Evolutionary conservation across 1,284 basidiomycete species (phyloP), one percentile per base, ranked within the genome.

Genomic region (Cryptococcus maquisensis): DNA sequence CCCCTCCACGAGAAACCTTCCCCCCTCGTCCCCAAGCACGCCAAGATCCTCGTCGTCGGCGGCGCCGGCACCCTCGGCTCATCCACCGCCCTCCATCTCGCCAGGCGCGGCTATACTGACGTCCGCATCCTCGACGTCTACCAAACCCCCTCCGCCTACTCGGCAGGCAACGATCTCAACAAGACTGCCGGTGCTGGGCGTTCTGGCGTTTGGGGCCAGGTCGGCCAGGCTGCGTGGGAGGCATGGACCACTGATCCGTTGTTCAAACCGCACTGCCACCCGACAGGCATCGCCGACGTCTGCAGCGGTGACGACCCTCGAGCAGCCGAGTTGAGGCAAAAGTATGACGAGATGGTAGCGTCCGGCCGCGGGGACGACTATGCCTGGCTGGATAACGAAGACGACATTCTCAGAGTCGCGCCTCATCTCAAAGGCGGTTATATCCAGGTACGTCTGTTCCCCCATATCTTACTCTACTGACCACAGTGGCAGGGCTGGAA

Each of bases 101-200:
- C 65, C 9, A 58, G 71, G 3, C 44, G 56, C 24, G 73, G 73
- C 9, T 75, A 73, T 59, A 66, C 52, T 32, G 59, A 75, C 55
- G 55, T 76, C 16, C 61, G 56, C 2, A 40, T 74, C 15, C 56
- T 74, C 35, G 75, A 76, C 55, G 49, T 54, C 4, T 74, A 66
- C 43, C 60, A 55, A 18, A 61, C 64, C 37, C 73, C 75, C 2
- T 65, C 62, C 21, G 48, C 57, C 9, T 62, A 71, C 26, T 65
- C 68, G 0, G 74, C 73, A 2, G 73, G 72, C 0, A 64, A 67
- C 49, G 72, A 75, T 55, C 43, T 73, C 35, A 76, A 76, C 61
- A 76, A 75, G 21, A 26, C 26, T 24, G 26, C 16, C 9, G 18
- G 23, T 3, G 15, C 18, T 32, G 9, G 35, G 6, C 18, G 32